Conservation (phyloP, 495 filamentous ascomycete genomes). For the Podospora comata region DNA sequence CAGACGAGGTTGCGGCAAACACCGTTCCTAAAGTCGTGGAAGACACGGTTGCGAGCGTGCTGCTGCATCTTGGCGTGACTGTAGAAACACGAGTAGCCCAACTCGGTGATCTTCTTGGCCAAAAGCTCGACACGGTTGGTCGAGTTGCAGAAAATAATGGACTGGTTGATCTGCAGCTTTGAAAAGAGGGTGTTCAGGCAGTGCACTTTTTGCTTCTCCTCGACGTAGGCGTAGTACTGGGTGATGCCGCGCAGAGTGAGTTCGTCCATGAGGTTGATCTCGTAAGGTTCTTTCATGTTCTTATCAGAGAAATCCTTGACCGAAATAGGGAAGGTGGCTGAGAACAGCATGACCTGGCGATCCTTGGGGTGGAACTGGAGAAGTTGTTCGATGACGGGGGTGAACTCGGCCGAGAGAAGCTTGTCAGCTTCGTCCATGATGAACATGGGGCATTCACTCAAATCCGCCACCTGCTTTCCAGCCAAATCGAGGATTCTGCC, state of each 20-base stretch:
- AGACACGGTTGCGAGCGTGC: constrained; percentile 92
- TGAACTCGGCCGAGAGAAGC: constrained; percentile 92
- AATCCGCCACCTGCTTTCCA: constrained; percentile 89
- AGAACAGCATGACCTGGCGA: constrained; percentile 98
- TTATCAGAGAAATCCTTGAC: constrained; percentile 98
- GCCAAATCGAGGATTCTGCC: constrained; percentile 93
- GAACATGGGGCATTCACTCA: constrained; percentile 94
- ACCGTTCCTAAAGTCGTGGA: constrained; percentile 98
- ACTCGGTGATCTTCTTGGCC: constrained; percentile 98
- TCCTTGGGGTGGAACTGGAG: constrained; percentile 92
- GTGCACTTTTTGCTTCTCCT: constrained; percentile 99
- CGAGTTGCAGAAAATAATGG: constrained; percentile 99
- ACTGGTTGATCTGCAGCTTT: constrained; percentile 99
- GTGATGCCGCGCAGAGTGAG: constrained; percentile 97
- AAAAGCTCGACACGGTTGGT: constrained; percentile 96
- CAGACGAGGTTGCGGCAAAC: constrained; percentile 97
- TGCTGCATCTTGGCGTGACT: constrained; percentile 99
- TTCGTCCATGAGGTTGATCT: constrained; percentile 99
- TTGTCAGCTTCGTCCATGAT: constrained; percentile 99
- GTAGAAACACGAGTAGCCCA: constrained; percentile 99
- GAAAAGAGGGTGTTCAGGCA: constrained; percentile 98
- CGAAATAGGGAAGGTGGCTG: constrained; percentile 91
- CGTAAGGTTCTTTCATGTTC: constrained; percentile 91
- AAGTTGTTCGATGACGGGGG: constrained; percentile 92
- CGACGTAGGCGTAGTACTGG: constrained; percentile 98